Evolutionary conservation across 176 grass and related monocot species (phyloP).

Genomic region (Phyllostachys edulis): DNA sequence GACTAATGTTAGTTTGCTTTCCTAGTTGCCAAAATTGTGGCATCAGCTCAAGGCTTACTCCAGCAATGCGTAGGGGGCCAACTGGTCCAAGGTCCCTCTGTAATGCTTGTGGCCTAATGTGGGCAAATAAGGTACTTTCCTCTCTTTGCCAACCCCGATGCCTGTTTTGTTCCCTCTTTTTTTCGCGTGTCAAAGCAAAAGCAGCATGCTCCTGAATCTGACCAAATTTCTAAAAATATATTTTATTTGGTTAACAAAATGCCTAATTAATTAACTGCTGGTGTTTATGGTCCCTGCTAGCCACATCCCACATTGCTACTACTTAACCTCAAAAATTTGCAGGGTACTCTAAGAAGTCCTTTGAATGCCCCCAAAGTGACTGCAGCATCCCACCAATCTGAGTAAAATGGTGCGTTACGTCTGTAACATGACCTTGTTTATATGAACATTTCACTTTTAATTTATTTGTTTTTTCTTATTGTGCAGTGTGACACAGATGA

Average conservation of each 20-base stretch:
- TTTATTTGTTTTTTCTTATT: slow-evolving; percentile 19
- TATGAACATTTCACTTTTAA: background rate
- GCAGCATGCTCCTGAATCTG: background rate
- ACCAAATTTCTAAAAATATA: background rate
- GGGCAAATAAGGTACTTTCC: slow-evolving; percentile 62
- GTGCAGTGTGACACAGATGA: slow-evolving; percentile 21
- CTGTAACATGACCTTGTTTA: background rate
- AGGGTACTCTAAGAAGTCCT: slow-evolving; percentile 65
- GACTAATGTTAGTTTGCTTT: slow-evolving; percentile 34
- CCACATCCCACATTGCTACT: background rate
- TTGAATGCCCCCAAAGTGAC: slow-evolving; percentile 50
- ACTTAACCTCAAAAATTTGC: slow-evolving; percentile 18
- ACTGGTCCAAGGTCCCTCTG: slow-evolving; percentile 68
- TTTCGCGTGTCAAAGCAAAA: slow-evolving; percentile 4
- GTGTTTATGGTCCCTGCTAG: slow-evolving; percentile 20
- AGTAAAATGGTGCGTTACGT: slow-evolving; percentile 45
- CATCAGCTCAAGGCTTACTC: slow-evolving; percentile 58
- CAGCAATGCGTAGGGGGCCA: slow-evolving; percentile 70
- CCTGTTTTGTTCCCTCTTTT: background rate
- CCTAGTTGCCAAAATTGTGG: slow-evolving; percentile 72
- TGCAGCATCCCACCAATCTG: slow-evolving; percentile 31
- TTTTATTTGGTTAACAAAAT: background rate
- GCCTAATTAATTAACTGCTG: background rate
- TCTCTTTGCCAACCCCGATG: slow-evolving; percentile 18
- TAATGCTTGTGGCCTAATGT: slow-evolving; percentile 71